Conservation (phyloP, 345 rosid species). For the Gossypium herbaceum region DNA sequence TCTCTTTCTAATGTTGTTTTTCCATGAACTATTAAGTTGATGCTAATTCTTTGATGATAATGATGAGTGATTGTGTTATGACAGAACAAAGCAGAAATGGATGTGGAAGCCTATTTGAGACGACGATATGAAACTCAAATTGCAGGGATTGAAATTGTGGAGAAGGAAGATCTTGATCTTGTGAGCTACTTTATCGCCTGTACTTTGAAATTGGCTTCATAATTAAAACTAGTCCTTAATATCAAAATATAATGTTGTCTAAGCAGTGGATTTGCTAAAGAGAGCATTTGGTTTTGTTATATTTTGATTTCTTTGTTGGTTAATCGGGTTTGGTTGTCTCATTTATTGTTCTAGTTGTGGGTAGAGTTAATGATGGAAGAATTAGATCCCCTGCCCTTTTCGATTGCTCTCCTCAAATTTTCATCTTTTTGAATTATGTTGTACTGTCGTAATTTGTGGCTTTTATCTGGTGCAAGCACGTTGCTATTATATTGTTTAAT, state of each 20-base stretch:
- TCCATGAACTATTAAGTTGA: neutral
- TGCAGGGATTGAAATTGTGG: slow-evolving; percentile 64
- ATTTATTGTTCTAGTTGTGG: neutral
- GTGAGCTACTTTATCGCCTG: slow-evolving; percentile 39
- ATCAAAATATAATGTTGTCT: neutral
- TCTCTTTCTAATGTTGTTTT: neutral
- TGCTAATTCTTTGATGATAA: slow-evolving; percentile 1
- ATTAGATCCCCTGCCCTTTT: neutral
- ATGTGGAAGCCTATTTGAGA: slow-evolving; percentile 82
- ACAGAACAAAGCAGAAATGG: slow-evolving; percentile 80
- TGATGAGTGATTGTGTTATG: slow-evolving; percentile 8
- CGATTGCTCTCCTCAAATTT: neutral
- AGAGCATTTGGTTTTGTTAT: neutral
- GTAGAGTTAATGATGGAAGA: neutral
- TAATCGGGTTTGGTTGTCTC: neutral
- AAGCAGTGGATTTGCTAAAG: neutral
- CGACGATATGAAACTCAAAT: slow-evolving; percentile 79
- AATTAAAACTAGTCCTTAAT: slow-evolving; percentile 3
- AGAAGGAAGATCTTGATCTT: slow-evolving; percentile 87
- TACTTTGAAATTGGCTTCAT: slow-evolving; percentile 3
- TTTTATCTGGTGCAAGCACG: neutral
- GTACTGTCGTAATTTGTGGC: neutral
- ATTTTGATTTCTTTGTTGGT: neutral
- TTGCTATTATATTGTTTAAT: neutral
- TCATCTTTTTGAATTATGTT: neutral